Percentiles rank a stretch among this genome's conserved stretches.
phyloP scores from a whole-genome alignment of 306 rosid genomes.

The Prosopis cineraria region DNA sequence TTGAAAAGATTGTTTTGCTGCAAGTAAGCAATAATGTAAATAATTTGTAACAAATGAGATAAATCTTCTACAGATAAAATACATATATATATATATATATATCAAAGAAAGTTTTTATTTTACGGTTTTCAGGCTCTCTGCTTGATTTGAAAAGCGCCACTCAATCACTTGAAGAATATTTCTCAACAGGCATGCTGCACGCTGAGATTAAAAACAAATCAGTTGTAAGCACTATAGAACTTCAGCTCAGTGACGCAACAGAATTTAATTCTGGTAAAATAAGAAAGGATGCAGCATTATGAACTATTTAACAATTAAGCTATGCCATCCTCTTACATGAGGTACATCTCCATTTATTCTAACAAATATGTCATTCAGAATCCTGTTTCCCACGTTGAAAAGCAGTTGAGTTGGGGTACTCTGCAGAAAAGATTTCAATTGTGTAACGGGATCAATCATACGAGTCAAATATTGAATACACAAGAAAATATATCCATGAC shows the following conservation, averaged over 20 bases:
- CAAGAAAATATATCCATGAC: background rate
- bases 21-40: conserved; percentile 41
- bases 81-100: too few relatives aligned
- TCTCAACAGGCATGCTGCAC: conserved; percentile 68
- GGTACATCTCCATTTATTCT: conserved; percentile 69
- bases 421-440: conserved; percentile 55
- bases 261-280: conserved; percentile 16
- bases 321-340: conserved; percentile 65
- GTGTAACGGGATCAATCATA: conserved; percentile 36
- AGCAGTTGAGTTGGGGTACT: conserved; percentile 69
- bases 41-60: conserved; percentile 34
- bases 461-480: conserved; percentile 13
- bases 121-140: conserved; percentile 78
- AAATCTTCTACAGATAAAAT: background rate
- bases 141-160: conserved; percentile 67
- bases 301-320: conserved; percentile 37
- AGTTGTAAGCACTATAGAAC: conserved; percentile 21
- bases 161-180: conserved; percentile 80
- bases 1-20: conserved; percentile 78
- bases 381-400: conserved; percentile 59
- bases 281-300: conserved; percentile 7
- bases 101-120: conserved; percentile 21
- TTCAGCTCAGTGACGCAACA: background rate
- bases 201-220: conserved; percentile 54
- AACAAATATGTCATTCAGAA: conserved; percentile 67